Base-by-base conservation (phyloP, 495 filamentous ascomycete genomes). In the Oidiodendron maius region DNA sequence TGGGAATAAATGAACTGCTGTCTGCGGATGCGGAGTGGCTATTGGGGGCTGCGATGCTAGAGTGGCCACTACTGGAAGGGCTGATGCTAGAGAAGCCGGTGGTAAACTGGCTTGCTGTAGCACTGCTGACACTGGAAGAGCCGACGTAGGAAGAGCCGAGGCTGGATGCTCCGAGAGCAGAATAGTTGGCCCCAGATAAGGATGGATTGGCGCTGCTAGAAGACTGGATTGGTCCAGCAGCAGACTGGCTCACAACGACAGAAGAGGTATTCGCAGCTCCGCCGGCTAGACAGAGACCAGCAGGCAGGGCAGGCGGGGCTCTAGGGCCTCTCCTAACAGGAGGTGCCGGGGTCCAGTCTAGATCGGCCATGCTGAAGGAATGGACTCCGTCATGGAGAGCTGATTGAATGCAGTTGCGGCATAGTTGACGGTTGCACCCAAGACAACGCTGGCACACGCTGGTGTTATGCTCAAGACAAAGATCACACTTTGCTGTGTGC, bases 401-500 rank as follows among this genome's bases (percentile, higher is more conserved):
- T 22, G 16, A 11, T 3, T 23, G 12, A 21, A 42, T 20, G 12
- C 40, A 42, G 12, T 25, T 23, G 8, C 12, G 11, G 25, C 40
- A 42, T 11, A 42, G 21, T 16, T 42, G 40, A 1, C 3, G 3
- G 20, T 42, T 42, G 40, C 40, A 42, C 1, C 2, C 10, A 11
- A 2, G 8, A 26, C 43, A 46, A 3, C 30, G 43, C 20, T 46
- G 43, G 15, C 30, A 10, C n/a, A 34, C 25, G 18, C 2, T 16
- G 12, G 26, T 46, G 20, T 46, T 46, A 2, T 36, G 22, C 12
- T 32, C 4, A n/a, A 28, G 13, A 13, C 43, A 46, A 17, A 16
- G 15, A 36, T 46, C 43, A 22, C 43, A 46, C 43, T 32, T 46
- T 9, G 43, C 16, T 9, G 43, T 46, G 20, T 46, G 43, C 2